Percentiles rank a stretch among this genome's conserved stretches.
These are phyloP conservation scores for Fusarium drepaniforme DNA, from an alignment of 2,329 filamentous ascomycete genomes.

Conservation along the genomic window DNA sequence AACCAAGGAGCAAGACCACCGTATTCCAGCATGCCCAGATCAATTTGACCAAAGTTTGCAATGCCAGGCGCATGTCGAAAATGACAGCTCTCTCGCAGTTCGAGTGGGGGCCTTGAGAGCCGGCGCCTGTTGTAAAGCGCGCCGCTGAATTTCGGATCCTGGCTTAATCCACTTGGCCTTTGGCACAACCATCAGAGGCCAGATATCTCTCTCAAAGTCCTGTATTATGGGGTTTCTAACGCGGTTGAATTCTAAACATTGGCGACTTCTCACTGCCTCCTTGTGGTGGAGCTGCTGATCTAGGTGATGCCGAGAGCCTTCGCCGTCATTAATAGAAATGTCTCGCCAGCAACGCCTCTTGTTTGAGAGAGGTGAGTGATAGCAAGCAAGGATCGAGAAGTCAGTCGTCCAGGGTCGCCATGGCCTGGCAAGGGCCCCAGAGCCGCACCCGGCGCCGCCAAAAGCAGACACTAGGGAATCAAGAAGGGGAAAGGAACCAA, in stretches of 20 bases:
- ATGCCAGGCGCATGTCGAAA: not conserved
- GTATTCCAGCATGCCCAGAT: not conserved
- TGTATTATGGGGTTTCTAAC: not conserved
- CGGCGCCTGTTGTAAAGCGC: not conserved
- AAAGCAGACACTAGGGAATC: not conserved
- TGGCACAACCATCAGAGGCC: not conserved
- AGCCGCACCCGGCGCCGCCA: not conserved
- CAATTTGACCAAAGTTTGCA: not conserved
- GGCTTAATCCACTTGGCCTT: not conserved
- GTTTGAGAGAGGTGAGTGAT: not conserved
- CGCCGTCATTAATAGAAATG: conserved; percentile 6
- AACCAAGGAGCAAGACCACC: not conserved
- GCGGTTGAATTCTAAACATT: not conserved
- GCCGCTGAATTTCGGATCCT: not conserved
- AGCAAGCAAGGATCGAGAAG: not conserved
- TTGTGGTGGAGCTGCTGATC: conserved; percentile 2
- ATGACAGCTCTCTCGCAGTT: conserved; percentile 1
- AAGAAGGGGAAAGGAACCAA: not conserved
- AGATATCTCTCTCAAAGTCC: not conserved
- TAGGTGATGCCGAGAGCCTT: not conserved
- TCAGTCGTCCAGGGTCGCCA: not conserved
- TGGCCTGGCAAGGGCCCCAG: not conserved
- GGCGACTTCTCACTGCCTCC: not conserved
- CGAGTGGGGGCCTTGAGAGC: not conserved
- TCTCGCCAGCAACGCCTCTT: conserved; percentile 5